A percentile compares a stretch with the other conserved stretches of the same genome.
These are phyloP conservation scores for Neoboletus subvelutipes DNA, from an alignment of 768 basidiomycete genomes.

Conservation along the genomic window DNA sequence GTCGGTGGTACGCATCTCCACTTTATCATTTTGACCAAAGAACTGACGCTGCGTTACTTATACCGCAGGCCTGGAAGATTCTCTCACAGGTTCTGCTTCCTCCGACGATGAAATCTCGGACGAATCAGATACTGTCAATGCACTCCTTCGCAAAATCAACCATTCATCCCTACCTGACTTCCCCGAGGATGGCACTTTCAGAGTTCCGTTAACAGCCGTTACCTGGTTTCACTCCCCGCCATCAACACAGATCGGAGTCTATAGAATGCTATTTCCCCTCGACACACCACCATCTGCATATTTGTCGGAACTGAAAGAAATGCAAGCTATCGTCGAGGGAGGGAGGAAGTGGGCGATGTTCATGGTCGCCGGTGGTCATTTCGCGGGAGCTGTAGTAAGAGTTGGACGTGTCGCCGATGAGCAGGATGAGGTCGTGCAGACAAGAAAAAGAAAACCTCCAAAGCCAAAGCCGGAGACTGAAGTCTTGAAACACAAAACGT, in stretches of 20 bases:
- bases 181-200: conserved; percentile 40
- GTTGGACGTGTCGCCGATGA: conserved; percentile 58
- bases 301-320: conserved; percentile 57
- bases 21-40: neutral
- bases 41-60: neutral
- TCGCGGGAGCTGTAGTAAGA: conserved; percentile 86
- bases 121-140: conserved; percentile 64
- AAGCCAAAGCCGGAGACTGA: conserved; percentile 76
- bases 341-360: conserved; percentile 90
- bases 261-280: conserved; percentile 70
- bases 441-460: conserved; percentile 55
- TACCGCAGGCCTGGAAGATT: conserved; percentile 69
- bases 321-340: conserved; percentile 54
- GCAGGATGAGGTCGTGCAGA: conserved; percentile 35
- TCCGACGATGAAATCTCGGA: conserved; percentile 54
- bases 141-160: conserved; percentile 64
- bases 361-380: conserved; percentile 97
- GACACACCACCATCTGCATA: conserved; percentile 43
- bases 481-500: conserved; percentile 88
- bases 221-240: conserved; percentile 90
- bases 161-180: conserved; percentile 46
- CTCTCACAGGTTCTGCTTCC: conserved; percentile 89
- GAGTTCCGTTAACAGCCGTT: conserved; percentile 61
- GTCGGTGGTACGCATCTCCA: conserved; percentile 64
- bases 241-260: conserved; percentile 87